Evolutionary conservation across 129 eudicot genomes (phyloP), one percentile per base, ranked within the genome.

Genomic region (Oenanthe sinensis): DNA sequence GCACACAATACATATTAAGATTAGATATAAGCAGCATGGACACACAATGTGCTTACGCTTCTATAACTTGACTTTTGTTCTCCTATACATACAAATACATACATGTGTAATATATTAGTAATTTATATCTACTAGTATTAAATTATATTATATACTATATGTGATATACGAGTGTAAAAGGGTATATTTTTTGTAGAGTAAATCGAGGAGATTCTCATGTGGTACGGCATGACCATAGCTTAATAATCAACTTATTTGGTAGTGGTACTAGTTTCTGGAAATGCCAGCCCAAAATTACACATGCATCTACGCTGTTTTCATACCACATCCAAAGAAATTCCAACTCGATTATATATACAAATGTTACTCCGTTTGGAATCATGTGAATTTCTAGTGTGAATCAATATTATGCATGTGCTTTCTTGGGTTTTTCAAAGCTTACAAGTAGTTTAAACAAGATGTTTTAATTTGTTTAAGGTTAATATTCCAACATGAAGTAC

Each of bases 141-240:
- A 33, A 33, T 33, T 33, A 33, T 33, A 33, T 33, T 33, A 33
- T 33, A 33, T 33, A 33, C 36, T 33, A 33, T 33, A 33, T 33
- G 36, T 33, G 36, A 33, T 33, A 33, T 33, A 33, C 36, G 36
- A 39, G 42, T 39, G 42, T 39, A 39, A 8, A 45, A 45, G 12
- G 48, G 48, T 45, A 45, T 45, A 33, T 5, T 4, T 78, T 77
- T 58, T 37, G 13, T 45, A 5, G 72, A 49, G 37, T 37, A 58
- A 58, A 43, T 58, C 58, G 72, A 77, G 43, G 74, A 42, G 74
- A 77, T 40, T 77, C 74, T 76, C 79, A 8, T 39, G 28, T 42
- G 20, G 80, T 43, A 78, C 73, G 60, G 74, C 40, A 77, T 17
- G 44, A 28, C 58, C 28, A 4, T 20, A 40, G 45, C 16, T 10